Percentiles rank a stretch among this genome's conserved stretches.
phyloP scores from a whole-genome alignment of 768 basidiomycete species.

The Suillus placidus region DNA sequence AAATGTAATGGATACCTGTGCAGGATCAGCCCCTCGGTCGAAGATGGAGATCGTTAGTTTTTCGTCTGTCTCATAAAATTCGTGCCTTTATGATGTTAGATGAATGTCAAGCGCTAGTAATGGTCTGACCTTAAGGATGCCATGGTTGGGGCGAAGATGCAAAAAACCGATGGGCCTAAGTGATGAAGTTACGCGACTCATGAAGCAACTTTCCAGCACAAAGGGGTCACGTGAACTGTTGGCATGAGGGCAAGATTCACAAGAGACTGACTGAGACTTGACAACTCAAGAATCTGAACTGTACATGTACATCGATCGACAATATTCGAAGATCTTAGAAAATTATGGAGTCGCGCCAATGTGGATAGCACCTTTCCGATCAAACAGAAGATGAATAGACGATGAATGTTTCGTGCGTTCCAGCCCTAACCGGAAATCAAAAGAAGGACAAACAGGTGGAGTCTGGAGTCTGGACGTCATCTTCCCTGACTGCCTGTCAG shows the following conservation, averaged over 20 bases:
- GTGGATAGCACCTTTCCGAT: background rate
- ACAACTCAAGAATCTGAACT: background rate
- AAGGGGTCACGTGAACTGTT: slow-evolving; percentile 27
- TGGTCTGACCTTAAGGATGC: slow-evolving; percentile 28
- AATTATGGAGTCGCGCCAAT: background rate
- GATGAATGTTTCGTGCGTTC: background rate
- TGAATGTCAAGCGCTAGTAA: background rate
- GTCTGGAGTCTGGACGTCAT: slow-evolving; percentile 6
- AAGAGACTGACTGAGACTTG: background rate
- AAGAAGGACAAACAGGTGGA: slow-evolving; percentile 10
- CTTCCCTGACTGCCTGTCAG: background rate
- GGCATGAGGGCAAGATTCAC: background rate
- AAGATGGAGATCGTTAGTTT: slow-evolving; percentile 73
- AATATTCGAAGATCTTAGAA: background rate
- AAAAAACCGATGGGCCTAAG: background rate
- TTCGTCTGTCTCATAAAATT: slow-evolving; percentile 88
- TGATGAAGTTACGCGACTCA: slow-evolving; percentile 4
- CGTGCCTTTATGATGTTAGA: slow-evolving; percentile 53
- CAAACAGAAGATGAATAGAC: background rate
- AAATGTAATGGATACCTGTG: slow-evolving; percentile 61
- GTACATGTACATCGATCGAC: background rate
- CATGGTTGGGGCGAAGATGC: slow-evolving; percentile 22
- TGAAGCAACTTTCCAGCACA: slow-evolving; percentile 27
- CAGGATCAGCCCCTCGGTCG: slow-evolving; percentile 73
- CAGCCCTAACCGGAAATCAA: slow-evolving; percentile 10